A percentile compares a stretch with the other conserved stretches of the same genome.
Conservation (phyloP, 2,329 filamentous ascomycete genomes). For the Ceratocystis harringtonii region DNA sequence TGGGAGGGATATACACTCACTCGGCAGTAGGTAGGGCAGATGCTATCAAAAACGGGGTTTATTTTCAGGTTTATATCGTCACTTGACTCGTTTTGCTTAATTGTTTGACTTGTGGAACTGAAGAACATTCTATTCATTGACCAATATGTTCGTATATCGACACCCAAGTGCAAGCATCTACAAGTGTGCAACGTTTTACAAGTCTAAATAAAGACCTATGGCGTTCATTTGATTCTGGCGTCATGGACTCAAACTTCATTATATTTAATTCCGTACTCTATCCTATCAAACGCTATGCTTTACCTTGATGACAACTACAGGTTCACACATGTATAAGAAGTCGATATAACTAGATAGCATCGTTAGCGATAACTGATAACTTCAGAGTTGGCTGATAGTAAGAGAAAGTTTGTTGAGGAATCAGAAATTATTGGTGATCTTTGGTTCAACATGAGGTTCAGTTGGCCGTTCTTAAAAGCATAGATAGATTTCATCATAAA, state of each 20-base stretch:
- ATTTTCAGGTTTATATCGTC: conserved; percentile 7
- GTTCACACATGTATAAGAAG: too few species aligned
- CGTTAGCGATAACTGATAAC: neutral
- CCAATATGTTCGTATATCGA: too few species aligned
- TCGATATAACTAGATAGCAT: neutral
- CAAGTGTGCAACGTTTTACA: too few species aligned
- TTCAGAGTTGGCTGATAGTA: neutral
- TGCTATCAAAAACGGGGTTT: conserved; percentile 15
- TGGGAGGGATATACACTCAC: conserved; percentile 3
- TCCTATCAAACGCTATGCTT: too few species aligned
- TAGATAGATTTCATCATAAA: conserved; percentile 39
- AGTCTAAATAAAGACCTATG: too few species aligned
- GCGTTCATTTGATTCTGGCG: too few species aligned
- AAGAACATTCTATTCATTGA: too few species aligned
- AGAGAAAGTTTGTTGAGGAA: neutral
- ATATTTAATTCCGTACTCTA: too few species aligned
- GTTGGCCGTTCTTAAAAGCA: conserved; percentile 53
- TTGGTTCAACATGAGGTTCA: conserved; percentile 29
- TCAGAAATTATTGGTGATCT: conserved; percentile 15
- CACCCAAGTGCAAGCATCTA: too few species aligned
- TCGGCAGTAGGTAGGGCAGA: neutral
- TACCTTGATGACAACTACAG: too few species aligned
- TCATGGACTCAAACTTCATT: too few species aligned
- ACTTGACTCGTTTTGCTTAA: conserved; percentile 6
- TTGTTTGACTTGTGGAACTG: neutral